A percentile compares a stretch with the other conserved stretches of the same genome.
These are phyloP conservation scores for Verticillium isaacii DNA, from an alignment of 2,329 filamentous ascomycete species.

Conservation along the genomic window DNA sequence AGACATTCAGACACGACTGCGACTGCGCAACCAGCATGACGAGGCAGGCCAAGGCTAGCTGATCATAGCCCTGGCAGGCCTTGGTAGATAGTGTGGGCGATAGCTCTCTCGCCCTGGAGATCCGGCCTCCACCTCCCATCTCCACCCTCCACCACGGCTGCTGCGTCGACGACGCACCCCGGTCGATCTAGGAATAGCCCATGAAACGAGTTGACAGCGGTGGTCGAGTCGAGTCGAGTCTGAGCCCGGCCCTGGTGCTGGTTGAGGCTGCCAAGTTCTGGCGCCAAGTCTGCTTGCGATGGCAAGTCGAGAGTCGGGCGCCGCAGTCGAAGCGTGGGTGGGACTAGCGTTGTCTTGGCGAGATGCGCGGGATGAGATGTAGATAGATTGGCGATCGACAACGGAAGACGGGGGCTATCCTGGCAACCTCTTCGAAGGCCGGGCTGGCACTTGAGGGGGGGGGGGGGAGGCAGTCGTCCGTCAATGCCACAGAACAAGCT, in stretches of 20 bases:
- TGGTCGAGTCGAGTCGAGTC: constrained; percentile 3
- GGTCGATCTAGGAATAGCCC: constrained; percentile 12
- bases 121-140: constrained; percentile 9
- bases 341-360: constrained; percentile 10
- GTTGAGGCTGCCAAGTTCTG: not conserved
- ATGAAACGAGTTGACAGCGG: constrained; percentile 14
- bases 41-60: not conserved
- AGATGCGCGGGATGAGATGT: constrained; percentile 12
- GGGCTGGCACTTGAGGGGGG: not conserved
- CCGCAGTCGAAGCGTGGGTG: not conserved
- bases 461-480: not conserved
- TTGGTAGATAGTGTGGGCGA: not conserved
- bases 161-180: constrained; percentile 5
- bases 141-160: constrained; percentile 10
- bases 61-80: not conserved
- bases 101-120: constrained; percentile 1
- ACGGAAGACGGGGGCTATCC: constrained; percentile 2
- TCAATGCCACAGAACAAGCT: not conserved
- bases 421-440: not conserved
- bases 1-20: constrained; percentile 5
- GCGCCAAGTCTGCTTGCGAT: not conserved
- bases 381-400: constrained; percentile 14
- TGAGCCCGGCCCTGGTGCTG: constrained; percentile 1
- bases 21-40: constrained; percentile 2
- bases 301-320: not conserved